Conservation (phyloP, 2,329 filamentous ascomycete genomes). For the Graphilbum ipis-grandicollis region DNA sequence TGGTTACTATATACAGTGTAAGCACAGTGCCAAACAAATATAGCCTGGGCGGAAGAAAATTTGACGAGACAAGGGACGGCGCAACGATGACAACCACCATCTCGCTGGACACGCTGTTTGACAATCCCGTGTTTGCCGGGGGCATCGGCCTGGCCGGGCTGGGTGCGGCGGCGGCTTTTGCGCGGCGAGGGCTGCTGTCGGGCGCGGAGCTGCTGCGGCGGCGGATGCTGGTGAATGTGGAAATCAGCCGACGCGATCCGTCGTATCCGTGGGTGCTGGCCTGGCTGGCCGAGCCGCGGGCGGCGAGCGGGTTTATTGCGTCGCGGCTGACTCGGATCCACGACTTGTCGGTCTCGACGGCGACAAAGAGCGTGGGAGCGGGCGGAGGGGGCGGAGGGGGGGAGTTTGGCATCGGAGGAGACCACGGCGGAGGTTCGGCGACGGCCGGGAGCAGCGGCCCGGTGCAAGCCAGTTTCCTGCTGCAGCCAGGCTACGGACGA, state of each 20-base stretch:
- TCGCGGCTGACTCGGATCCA: conserved; percentile 41
- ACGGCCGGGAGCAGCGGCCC: conserved; percentile 40
- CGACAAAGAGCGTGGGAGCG: conserved; percentile 31
- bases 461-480: conserved; percentile 61
- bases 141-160: conserved; percentile 85
- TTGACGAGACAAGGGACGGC: too few species aligned
- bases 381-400: conserved; percentile 35
- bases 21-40: too few species aligned
- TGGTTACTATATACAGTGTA: too few species aligned
- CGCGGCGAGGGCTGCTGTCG: conserved; percentile 57
- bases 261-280: conserved; percentile 89
- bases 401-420: neutral
- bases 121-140: conserved; percentile 47
- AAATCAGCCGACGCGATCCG: conserved; percentile 86
- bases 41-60: too few species aligned
- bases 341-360: conserved; percentile 39
- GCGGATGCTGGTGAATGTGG: conserved; percentile 82
- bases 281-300: conserved; percentile 79
- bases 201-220: conserved; percentile 60
- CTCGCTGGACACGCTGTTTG: conserved; percentile 37
- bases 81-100: neutral
- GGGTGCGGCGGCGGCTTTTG: conserved; percentile 65
- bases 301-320: conserved; percentile 39
- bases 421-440: neutral
- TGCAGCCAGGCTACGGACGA: conserved; percentile 80